Percentiles rank a stretch among this genome's conserved stretches.
Evolutionary conservation across 768 basidiomycete species (phyloP).

Genomic region (Macrolepiota albuminosa): DNA sequence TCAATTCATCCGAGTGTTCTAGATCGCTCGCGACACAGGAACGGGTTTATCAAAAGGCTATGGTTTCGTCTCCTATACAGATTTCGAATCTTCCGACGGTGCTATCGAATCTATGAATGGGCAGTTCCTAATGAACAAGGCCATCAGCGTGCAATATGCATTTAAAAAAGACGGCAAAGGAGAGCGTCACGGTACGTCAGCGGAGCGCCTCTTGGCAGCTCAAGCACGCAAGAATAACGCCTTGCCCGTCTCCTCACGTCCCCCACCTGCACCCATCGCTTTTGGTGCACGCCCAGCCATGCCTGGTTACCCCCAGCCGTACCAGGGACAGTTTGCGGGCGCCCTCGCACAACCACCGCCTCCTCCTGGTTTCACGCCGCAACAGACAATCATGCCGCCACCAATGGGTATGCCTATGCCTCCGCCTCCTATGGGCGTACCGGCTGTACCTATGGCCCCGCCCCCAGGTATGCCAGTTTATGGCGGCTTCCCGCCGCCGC

Average conservation of each 20-base stretch:
- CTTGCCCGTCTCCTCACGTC: constrained; percentile 70
- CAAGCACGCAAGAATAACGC: constrained; percentile 97
- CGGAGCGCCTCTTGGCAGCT: constrained; percentile 93
- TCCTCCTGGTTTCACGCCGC: constrained; percentile 73
- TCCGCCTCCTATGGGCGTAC: constrained; percentile 26
- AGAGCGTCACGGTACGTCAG: constrained; percentile 93
- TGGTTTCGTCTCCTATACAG: constrained; percentile 95
- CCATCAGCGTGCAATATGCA: constrained; percentile 94
- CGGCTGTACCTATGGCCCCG: constrained; percentile 17
- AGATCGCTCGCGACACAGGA: constrained; percentile 91
- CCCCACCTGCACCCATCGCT: constrained; percentile 69
- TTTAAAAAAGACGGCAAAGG: constrained; percentile 99
- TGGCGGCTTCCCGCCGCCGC: constrained; percentile 55
- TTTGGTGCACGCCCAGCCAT: constrained; percentile 60
- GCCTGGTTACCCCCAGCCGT: constrained; percentile 70
- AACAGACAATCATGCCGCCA: constrained; percentile 61
- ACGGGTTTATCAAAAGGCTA: constrained; percentile 91
- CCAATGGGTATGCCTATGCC: constrained; percentile 33
- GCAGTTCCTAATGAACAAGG: constrained; percentile 98
- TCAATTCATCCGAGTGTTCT: constrained; percentile 1
- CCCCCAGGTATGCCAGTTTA: constrained; percentile 41
- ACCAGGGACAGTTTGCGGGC: constrained; percentile 93
- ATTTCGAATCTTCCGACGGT: constrained; percentile 95
- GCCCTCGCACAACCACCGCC: constrained; percentile 79
- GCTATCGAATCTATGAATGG: constrained; percentile 96